These are phyloP conservation scores for Skeletonema potamos DNA, from an alignment of 108 stramenopile species.

Conservation along the genomic window DNA sequence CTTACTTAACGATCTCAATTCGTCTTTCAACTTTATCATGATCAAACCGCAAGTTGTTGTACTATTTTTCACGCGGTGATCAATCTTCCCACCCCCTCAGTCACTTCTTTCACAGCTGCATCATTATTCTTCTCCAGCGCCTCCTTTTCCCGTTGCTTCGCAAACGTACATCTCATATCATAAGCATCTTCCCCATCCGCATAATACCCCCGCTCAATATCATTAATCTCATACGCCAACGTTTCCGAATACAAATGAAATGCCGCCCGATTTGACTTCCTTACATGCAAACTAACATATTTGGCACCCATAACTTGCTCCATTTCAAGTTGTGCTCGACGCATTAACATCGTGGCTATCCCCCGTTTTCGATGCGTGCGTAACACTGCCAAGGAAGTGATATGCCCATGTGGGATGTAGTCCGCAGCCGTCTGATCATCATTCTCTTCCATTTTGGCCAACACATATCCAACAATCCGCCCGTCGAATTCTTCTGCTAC, in stretches of 20 bases:
- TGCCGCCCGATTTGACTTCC: conserved; percentile 95
- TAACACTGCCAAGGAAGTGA: conserved; percentile 96
- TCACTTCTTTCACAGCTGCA: not conserved
- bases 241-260: conserved; percentile 97
- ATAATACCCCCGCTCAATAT: conserved; percentile 97
- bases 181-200: conserved; percentile 99
- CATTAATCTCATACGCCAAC: conserved; percentile 91
- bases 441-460: conserved; percentile 99
- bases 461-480: conserved; percentile 96
- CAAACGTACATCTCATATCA: conserved; percentile 91
- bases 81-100: not conserved
- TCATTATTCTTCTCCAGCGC: not conserved
- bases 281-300: conserved; percentile 97
- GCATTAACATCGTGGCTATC: conserved; percentile 93
- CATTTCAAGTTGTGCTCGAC: conserved; percentile 90
- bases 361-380: conserved; percentile 94
- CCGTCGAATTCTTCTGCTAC: conserved; percentile 95
- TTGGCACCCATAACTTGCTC: conserved; percentile 89
- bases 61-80: not conserved
- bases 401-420: conserved; percentile 74
- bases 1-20: too few species aligned
- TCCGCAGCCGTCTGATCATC: conserved; percentile 47
- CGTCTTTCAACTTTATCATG: not conserved
- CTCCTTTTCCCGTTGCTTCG: conserved; percentile 25
- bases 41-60: not conserved